phyloP scores from a whole-genome alignment of 257 asterid species.

The Solanum sejunctum region DNA sequence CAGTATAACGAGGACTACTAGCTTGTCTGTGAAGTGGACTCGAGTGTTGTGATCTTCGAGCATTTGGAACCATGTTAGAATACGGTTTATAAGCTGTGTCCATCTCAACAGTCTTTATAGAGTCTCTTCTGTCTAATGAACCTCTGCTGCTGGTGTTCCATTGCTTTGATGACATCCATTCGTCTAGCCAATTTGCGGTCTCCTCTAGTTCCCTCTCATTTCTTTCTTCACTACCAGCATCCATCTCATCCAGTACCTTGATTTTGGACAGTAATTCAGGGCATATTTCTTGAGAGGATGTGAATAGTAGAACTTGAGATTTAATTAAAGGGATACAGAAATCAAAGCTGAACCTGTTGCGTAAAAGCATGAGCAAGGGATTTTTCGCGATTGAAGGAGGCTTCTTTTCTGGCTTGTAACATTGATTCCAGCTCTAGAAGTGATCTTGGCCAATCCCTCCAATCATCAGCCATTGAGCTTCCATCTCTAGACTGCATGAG shows the following conservation, averaged over 20 bases:
- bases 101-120: conserved; percentile 69
- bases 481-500: conserved; percentile 53
- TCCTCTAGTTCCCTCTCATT: conserved; percentile 22
- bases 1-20: conserved; percentile 4
- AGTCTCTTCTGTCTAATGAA: conserved; percentile 59
- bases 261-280: conserved; percentile 6
- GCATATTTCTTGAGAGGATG: neutral
- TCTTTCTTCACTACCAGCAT: conserved; percentile 19
- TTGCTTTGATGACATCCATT: conserved; percentile 56
- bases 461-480: conserved; percentile 44
- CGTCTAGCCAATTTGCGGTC: conserved; percentile 43
- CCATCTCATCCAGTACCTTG: conserved; percentile 25
- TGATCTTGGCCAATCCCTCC: conserved; percentile 67
- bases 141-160: conserved; percentile 48
- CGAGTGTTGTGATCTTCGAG: conserved; percentile 46
- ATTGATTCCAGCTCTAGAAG: conserved; percentile 66
- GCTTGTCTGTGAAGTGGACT: conserved; percentile 41
- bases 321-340: neutral
- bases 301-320: neutral
- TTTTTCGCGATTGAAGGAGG: conserved; percentile 42
- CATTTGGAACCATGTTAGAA: conserved; percentile 12
- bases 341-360: conserved; percentile 36
- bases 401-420: conserved; percentile 62
- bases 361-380: conserved; percentile 59
- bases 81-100: conserved; percentile 28